phyloP scores from a whole-genome alignment of 116 monocot genomes.

The Papilionanthe hybrid region DNA sequence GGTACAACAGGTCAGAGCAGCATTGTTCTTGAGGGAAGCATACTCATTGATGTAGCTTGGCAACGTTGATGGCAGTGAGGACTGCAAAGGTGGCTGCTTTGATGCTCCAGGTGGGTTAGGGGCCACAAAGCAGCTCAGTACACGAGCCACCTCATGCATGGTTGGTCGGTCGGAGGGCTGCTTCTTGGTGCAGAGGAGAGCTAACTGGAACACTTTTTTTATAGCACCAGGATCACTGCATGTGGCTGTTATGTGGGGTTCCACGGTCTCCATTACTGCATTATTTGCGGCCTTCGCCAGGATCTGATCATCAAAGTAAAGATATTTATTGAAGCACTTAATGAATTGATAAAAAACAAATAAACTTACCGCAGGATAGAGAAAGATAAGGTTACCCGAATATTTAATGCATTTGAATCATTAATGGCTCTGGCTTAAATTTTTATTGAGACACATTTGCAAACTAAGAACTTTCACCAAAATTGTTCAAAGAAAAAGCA shows the following conservation, averaged over 20 bases:
- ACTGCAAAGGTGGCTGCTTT: constrained; percentile 14
- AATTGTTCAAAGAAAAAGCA: too few species aligned
- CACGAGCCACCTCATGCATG: constrained; percentile 83
- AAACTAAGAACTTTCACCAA: not conserved
- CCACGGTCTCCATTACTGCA: constrained; percentile 77
- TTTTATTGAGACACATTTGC: not conserved
- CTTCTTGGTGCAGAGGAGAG: constrained; percentile 80
- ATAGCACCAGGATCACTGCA: constrained; percentile 58
- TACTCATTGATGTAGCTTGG: constrained; percentile 69
- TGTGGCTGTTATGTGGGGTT: constrained; percentile 51
- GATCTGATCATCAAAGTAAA: constrained; percentile 42
- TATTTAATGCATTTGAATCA: not conserved
- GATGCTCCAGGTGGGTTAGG: constrained; percentile 11
- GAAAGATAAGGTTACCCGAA: too few species aligned
- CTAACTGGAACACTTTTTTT: constrained; percentile 78
- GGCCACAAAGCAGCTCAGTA: constrained; percentile 57
- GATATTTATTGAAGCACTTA: not conserved
- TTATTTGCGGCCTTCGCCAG: constrained; percentile 64
- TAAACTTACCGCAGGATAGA: too few species aligned
- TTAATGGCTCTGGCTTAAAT: not conserved
- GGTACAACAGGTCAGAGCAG: constrained; percentile 28
- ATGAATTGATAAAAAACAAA: too few species aligned
- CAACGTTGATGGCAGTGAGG: not conserved
- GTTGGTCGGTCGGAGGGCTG: constrained; percentile 78
- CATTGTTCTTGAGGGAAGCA: constrained; percentile 50